These are phyloP conservation scores for Aspergillus hortae DNA, from an alignment of 2,329 filamentous ascomycete species.

Conservation along the genomic window DNA sequence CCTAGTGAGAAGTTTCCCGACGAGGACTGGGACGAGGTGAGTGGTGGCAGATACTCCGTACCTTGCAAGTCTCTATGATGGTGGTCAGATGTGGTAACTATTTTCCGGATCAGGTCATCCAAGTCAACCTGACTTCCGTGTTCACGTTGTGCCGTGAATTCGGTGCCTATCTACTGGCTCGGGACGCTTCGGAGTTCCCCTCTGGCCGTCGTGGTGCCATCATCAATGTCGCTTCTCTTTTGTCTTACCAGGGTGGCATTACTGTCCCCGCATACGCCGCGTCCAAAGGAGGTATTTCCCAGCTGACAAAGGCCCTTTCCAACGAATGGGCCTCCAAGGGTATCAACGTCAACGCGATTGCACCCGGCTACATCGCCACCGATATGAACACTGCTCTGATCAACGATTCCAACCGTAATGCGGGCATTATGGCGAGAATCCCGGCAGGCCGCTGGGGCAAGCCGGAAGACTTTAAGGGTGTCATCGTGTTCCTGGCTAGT, in stretches of 20 bases:
- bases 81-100: conserved; percentile 37
- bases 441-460: conserved; percentile 79
- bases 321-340: conserved; percentile 84
- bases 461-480: conserved; percentile 85
- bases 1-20: conserved; percentile 72
- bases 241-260: conserved; percentile 81
- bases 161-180: conserved; percentile 30
- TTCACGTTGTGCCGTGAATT: conserved; percentile 50
- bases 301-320: conserved; percentile 77
- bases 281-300: conserved; percentile 78
- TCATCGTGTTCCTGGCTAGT: conserved; percentile 72
- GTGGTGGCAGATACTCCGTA: conserved; percentile 14
- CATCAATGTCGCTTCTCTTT: conserved; percentile 78
- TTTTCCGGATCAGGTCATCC: conserved; percentile 84
- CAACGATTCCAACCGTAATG: conserved; percentile 64
- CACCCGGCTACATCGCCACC: conserved; percentile 86
- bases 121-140: conserved; percentile 80
- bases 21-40: conserved; percentile 68
- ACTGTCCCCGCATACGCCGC: conserved; percentile 86
- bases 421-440: conserved; percentile 74
- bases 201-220: conserved; percentile 50
- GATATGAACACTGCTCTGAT: conserved; percentile 89
- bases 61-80: not conserved
- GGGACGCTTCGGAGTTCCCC: conserved; percentile 31
- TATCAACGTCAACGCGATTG: conserved; percentile 81